Evolutionary conservation across 192 early-diverging fungal species (phyloP).

Genomic region (Backusella mclennaniae): DNA sequence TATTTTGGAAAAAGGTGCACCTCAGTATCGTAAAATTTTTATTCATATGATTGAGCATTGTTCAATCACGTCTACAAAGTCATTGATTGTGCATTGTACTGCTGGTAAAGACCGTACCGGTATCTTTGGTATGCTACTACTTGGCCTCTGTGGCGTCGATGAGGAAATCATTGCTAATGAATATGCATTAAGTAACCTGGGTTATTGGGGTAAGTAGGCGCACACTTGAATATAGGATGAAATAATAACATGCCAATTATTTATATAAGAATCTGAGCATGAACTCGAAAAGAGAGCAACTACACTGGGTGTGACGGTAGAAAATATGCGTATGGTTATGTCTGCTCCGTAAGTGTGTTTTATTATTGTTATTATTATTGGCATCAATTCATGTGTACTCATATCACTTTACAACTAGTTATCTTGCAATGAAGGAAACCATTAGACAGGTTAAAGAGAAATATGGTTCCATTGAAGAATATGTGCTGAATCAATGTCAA

Average conservation of each 20-base stretch:
- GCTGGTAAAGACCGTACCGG: slow-evolving; percentile 74
- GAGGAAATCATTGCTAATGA: slow-evolving; percentile 67
- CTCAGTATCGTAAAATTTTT: slow-evolving; percentile 43
- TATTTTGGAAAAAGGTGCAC: slow-evolving; percentile 44
- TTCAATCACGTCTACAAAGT: slow-evolving; percentile 22
- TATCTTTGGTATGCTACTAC: slow-evolving; percentile 54
- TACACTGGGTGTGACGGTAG: slow-evolving; percentile 16
- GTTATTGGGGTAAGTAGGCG: slow-evolving; percentile 33
- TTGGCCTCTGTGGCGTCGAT: slow-evolving; percentile 60
- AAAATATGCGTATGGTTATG: slow-evolving; percentile 34
- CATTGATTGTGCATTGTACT: slow-evolving; percentile 68
- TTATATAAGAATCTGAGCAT: slow-evolving; percentile 17
- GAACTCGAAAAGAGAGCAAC: slow-evolving; percentile 27
- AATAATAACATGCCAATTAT: neutral
- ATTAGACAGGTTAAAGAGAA: slow-evolving; percentile 41
- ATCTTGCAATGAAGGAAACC: slow-evolving; percentile 36
- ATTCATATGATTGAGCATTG: slow-evolving; percentile 45
- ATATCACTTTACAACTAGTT: slow-evolving; percentile 3
- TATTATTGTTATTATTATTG: neutral
- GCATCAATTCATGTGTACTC: neutral
- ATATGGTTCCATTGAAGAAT: slow-evolving; percentile 50
- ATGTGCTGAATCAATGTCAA: slow-evolving; percentile 38
- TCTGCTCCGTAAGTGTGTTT: slow-evolving; percentile 27
- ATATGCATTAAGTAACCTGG: slow-evolving; percentile 58
- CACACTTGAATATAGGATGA: neutral